Percentiles rank a stretch among this genome's conserved stretches.
phyloP scores from a whole-genome alignment of 306 rosid species.

The Pterocarpus macrocarpus region DNA sequence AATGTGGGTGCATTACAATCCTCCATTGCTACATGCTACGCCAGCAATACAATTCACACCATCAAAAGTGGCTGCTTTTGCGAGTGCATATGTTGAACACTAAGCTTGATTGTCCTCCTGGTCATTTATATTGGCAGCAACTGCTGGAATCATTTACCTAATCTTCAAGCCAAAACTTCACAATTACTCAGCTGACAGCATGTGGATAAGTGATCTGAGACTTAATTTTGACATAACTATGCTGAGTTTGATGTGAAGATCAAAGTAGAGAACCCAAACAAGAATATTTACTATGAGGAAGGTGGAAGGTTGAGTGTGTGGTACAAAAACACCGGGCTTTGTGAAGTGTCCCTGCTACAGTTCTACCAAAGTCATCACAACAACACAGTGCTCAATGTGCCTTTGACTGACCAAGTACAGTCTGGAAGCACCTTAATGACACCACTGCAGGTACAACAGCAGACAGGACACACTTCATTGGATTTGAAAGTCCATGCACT shows the following conservation, averaged over 20 bases:
- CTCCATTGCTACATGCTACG: neutral
- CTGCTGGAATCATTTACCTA: constrained; percentile 36
- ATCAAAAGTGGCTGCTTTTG: constrained; percentile 52
- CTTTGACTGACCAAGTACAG: too few relatives aligned
- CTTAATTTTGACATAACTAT: neutral
- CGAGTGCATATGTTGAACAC: constrained; percentile 60
- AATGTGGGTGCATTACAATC: constrained; percentile 16
- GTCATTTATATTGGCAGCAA: constrained; percentile 53
- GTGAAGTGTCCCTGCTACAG: neutral
- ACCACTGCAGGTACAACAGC: too few relatives aligned
- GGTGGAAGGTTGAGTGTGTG: neutral
- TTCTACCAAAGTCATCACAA: neutral
- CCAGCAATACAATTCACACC: constrained; percentile 41
- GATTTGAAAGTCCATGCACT: too few relatives aligned
- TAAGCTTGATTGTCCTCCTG: constrained; percentile 53
- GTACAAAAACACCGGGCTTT: neutral
- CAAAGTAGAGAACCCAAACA: neutral
- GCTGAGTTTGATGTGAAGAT: neutral
- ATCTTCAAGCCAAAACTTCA: constrained; percentile 56
- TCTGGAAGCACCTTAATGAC: too few relatives aligned
- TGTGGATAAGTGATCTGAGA: constrained; percentile 58
- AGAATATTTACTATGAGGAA: neutral
- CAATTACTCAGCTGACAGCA: constrained; percentile 57
- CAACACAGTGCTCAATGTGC: too few relatives aligned
- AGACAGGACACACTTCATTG: too few relatives aligned